Conservation (phyloP, 306 rosid genomes). For the Vachellia collinsii region DNA sequence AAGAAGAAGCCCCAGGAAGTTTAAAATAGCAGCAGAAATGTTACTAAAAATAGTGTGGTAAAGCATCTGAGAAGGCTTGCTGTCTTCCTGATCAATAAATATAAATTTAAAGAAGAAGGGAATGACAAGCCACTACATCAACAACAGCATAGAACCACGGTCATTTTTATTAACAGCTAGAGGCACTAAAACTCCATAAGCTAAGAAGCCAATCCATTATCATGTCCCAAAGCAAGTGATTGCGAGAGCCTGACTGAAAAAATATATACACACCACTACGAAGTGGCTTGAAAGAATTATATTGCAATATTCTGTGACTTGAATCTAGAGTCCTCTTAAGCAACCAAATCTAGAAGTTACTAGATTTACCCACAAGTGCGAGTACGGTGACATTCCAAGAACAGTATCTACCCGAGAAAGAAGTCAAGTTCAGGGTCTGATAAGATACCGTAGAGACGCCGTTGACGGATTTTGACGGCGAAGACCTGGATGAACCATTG, state of each 20-base stretch:
- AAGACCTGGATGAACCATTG: conserved; percentile 62
- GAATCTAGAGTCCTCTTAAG: background rate
- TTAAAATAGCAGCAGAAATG: background rate
- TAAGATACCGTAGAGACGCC: conserved; percentile 71
- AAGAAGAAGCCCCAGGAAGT: background rate
- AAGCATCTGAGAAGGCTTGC: background rate
- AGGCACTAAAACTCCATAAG: background rate
- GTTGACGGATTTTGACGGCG: conserved; percentile 55
- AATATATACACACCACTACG: background rate
- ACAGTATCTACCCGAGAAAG: background rate
- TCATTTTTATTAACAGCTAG: background rate
- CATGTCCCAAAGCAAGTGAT: background rate
- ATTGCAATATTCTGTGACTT: background rate
- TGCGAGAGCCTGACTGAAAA: background rate
- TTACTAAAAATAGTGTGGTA: background rate
- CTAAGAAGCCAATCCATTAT: background rate
- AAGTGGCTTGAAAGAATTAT: background rate
- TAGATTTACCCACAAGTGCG: background rate
- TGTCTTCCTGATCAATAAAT: background rate
- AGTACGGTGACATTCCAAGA: background rate
- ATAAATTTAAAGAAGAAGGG: background rate
- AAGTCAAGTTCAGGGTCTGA: conserved; percentile 16
- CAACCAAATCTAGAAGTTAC: background rate
- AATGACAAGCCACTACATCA: background rate
- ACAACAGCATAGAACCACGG: background rate